Evolutionary conservation across 129 eudicot genomes (phyloP), one percentile per base, ranked within the genome.

Genomic region (Sambucus nigra): DNA sequence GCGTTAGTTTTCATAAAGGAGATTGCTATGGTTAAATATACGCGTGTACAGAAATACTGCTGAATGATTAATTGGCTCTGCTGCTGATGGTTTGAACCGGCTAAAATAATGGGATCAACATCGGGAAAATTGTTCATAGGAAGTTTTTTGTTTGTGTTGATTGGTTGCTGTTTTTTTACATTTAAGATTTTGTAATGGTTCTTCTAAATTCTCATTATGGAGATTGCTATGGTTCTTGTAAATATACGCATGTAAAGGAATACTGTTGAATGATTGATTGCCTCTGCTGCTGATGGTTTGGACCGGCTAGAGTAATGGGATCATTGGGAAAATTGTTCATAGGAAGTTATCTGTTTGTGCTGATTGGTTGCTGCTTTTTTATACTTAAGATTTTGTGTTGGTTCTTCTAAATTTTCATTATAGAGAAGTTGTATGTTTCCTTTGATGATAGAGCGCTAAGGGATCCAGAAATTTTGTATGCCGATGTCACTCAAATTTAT

Each of bases 1-100:
- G 28, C 51, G 50, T 64, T 74, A 45, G 66, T 9, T 12, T 35
- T 71, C 68, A 32, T 47, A 46, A n/a, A 31, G 64, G 55, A 64
- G 57, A 41, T 47, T 25, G 23, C 21, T 20, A 47, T 3, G 13
- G 0, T 33, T 22, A 22, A 20, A 29, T 49, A 28, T 32, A 47
- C 39, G 8, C 47, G 18, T 39, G 5, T 7, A 33, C 2, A 35
- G 13, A 15, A 22, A 45, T 22, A 47, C 13, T 23, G 16, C 19
- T 15, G 42, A 18, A 16, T 15, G 20, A 23, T 5, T 40, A 17
- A 42, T 8, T 19, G 38, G 41, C 19, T 55, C 25, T 42, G 21
- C 11, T 60, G 45, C 7, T 61, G 47, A 16, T 53, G 22, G 40
- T 53, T 29, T 17, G 24, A 10, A n/a, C 13, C 9, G 12, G 26